Evolutionary conservation across 345 rosid genomes (phyloP).

Genomic region (Boechera retrofracta): DNA sequence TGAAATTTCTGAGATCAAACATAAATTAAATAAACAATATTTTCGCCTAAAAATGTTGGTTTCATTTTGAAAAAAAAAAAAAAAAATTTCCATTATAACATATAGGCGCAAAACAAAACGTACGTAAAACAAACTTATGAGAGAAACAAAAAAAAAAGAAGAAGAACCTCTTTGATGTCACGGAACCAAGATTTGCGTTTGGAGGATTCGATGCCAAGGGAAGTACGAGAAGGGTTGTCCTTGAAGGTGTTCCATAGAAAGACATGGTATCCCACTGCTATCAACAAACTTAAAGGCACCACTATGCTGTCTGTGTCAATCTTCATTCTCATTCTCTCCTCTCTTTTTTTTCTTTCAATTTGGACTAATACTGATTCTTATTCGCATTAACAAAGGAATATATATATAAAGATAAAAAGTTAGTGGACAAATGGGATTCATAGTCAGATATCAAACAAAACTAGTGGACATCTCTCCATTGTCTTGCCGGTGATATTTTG

Average conservation of each 20-base stretch:
- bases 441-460: constrained; percentile 43
- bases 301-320: constrained; percentile 37
- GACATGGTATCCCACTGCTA: constrained; percentile 44
- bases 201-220: constrained; percentile 39
- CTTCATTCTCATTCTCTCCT: constrained; percentile 28
- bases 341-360: background rate
- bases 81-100: background rate
- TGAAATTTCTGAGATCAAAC: background rate
- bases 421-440: constrained; percentile 41
- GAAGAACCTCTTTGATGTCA: constrained; percentile 44
- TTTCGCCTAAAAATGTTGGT: background rate
- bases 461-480: constrained; percentile 38
- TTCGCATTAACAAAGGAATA: background rate
- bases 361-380: background rate
- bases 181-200: constrained; percentile 47
- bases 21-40: background rate
- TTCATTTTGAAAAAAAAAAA: background rate
- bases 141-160: background rate
- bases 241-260: constrained; percentile 43
- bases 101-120: background rate
- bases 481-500: constrained; percentile 28
- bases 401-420: constrained; percentile 27
- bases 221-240: constrained; percentile 45
- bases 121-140: background rate
- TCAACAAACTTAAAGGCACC: constrained; percentile 42